These are phyloP conservation scores for Platanthera guangdongensis DNA, from an alignment of 106 monocot genomes.

Conservation along the genomic window DNA sequence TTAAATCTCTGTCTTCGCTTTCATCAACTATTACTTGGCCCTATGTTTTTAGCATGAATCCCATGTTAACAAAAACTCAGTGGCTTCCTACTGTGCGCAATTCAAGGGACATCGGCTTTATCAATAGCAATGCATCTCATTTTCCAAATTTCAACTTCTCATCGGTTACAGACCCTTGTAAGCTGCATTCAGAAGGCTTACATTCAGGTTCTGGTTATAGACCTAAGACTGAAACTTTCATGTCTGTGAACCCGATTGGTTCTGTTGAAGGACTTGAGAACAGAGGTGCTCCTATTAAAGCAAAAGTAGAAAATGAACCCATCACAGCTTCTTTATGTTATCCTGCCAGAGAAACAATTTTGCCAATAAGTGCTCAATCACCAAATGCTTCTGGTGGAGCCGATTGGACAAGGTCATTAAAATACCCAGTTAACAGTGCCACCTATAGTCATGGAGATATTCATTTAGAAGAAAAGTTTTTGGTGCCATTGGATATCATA, in stretches of 20 bases:
- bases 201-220: conserved; percentile 8
- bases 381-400: conserved; percentile 48
- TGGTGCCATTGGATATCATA: conserved; percentile 68
- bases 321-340: conserved; percentile 13
- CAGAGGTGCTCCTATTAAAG: conserved; percentile 6
- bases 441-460: conserved; percentile 7
- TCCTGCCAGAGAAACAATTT: conserved; percentile 15
- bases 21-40: conserved; percentile 14
- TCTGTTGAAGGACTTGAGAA: conserved; percentile 4
- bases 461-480: conserved; percentile 29
- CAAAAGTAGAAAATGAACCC: conserved; percentile 12
- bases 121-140: conserved; percentile 11
- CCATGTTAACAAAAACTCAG: conserved; percentile 33
- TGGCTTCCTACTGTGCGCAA: conserved; percentile 24
- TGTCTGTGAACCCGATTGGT: background rate
- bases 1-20: conserved; percentile 2
- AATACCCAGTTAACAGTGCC: conserved; percentile 23
- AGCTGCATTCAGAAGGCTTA: conserved; percentile 24
- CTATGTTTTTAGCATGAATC: conserved; percentile 59
- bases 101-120: conserved; percentile 19
- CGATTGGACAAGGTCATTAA: conserved; percentile 41
- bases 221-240: conserved; percentile 15
- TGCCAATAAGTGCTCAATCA: conserved; percentile 5
- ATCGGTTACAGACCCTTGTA: conserved; percentile 44
- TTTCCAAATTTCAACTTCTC: conserved; percentile 57